A percentile compares a stretch with the other conserved stretches of the same genome.
Conservation (phyloP, 768 basidiomycete species). For the Podaxis sp. region DNA sequence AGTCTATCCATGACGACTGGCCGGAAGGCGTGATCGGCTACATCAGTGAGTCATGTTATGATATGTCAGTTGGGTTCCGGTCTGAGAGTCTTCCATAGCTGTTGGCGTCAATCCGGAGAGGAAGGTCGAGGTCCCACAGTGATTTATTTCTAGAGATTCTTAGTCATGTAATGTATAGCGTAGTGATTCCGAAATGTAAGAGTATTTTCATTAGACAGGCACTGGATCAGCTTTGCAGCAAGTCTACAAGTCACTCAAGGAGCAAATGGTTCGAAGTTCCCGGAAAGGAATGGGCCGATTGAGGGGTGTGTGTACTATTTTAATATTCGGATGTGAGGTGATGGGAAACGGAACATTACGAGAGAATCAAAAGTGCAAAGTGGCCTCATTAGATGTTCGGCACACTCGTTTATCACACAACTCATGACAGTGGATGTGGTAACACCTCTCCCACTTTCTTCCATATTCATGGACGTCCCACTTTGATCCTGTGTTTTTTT, state of each 20-base stretch:
- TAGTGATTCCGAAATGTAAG: not conserved
- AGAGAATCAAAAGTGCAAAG: slow-evolving; percentile 8
- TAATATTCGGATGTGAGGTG: not conserved
- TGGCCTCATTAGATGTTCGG: slow-evolving; percentile 3
- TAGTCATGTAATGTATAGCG: not conserved
- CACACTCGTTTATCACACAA: not conserved
- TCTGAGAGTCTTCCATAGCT: slow-evolving; percentile 16
- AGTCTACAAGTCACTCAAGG: not conserved
- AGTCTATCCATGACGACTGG: slow-evolving; percentile 28
- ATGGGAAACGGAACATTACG: not conserved
- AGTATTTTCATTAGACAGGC: not conserved
- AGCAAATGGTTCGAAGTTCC: not conserved
- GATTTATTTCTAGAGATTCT: not conserved
- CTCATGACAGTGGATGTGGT: not conserved
- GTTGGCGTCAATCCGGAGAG: slow-evolving; percentile 26
- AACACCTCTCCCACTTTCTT: not conserved
- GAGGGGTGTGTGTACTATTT: not conserved
- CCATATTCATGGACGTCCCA: not conserved
- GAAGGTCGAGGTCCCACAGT: slow-evolving; percentile 6
- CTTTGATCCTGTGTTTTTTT: slow-evolving; percentile 4
- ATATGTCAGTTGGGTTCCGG: not conserved
- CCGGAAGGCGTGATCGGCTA: slow-evolving; percentile 27
- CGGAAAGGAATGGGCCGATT: not conserved
- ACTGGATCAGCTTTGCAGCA: not conserved
- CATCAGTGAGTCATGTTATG: slow-evolving; percentile 20